phyloP scores from a whole-genome alignment of 2,329 filamentous ascomycete species.

The Fusarium paranaense region DNA sequence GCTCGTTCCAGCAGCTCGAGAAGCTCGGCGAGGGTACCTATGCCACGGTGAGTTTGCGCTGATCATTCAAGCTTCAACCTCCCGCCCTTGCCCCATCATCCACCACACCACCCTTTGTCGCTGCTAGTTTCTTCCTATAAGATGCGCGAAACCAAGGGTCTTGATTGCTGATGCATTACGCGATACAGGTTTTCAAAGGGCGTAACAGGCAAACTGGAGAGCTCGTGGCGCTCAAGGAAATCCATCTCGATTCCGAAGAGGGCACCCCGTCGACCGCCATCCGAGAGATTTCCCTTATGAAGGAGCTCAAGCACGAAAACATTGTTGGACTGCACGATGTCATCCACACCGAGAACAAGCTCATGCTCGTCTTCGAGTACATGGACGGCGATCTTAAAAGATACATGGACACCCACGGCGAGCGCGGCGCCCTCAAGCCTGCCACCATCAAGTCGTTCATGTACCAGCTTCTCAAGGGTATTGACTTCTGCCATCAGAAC shows the following conservation, averaged over 20 bases:
- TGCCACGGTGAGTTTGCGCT: constrained; percentile 78
- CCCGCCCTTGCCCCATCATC: not conserved
- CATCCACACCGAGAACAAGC: constrained; percentile 99
- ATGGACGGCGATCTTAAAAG: constrained; percentile 99
- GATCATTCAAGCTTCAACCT: not conserved
- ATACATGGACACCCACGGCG: constrained; percentile 96
- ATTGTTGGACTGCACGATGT: constrained; percentile 98
- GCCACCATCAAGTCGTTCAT: constrained; percentile 98
- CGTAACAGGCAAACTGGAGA: constrained; percentile 97
- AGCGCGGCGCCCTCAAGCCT: constrained; percentile 89
- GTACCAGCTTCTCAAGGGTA: constrained; percentile 95
- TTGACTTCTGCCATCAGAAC: constrained; percentile 98
- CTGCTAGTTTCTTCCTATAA: not conserved
- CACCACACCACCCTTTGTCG: not conserved
- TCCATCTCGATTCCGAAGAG: constrained; percentile 98
- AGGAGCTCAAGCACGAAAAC: constrained; percentile 98
- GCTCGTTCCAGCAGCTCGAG: constrained; percentile 98
- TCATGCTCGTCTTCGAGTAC: constrained; percentile 99
- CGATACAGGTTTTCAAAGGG: constrained; percentile 90
- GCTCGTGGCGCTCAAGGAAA: constrained; percentile 96
- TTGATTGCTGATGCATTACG: constrained; percentile 20
- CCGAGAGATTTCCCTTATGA: constrained; percentile 98
- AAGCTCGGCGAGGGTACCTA: constrained; percentile 99
- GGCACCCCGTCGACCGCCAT: constrained; percentile 97
- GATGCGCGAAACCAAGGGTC: not conserved